phyloP scores from a whole-genome alignment of 805 yeast genomes.

The Pichia nanzhaoensis region DNA sequence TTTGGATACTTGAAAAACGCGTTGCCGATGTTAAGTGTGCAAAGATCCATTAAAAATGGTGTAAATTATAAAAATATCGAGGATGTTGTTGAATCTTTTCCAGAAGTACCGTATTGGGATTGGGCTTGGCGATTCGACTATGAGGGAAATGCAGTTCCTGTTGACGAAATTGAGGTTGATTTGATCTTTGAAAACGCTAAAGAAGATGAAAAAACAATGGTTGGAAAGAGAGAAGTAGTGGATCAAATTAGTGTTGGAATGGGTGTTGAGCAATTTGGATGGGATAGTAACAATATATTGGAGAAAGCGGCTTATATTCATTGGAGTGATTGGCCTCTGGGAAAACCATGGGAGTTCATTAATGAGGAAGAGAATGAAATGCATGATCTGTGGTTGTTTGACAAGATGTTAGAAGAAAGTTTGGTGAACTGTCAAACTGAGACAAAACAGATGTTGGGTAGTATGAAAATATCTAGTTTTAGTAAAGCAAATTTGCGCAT shows the following conservation, averaged over 20 bases:
- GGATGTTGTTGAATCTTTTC: slow-evolving; percentile 10
- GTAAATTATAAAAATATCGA: slow-evolving; percentile 6
- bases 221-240: slow-evolving; percentile 1
- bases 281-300: slow-evolving; percentile 30
- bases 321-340: slow-evolving; percentile 59
- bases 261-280: slow-evolving; percentile 22
- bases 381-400: slow-evolving; percentile 7
- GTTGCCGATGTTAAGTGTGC: slow-evolving; percentile 12
- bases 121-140: slow-evolving; percentile 16
- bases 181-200: not conserved
- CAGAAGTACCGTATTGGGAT: slow-evolving; percentile 14
- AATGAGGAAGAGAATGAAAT: not conserved
- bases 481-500: slow-evolving; percentile 1
- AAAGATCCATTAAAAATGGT: slow-evolving; percentile 5
- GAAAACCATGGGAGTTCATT: slow-evolving; percentile 56
- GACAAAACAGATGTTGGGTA: not conserved
- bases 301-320: slow-evolving; percentile 41
- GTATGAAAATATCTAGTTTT: not conserved
- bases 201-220: not conserved
- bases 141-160: slow-evolving; percentile 1
- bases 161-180: not conserved
- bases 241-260: slow-evolving; percentile 11
- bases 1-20: slow-evolving; percentile 22
- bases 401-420: slow-evolving; percentile 12
- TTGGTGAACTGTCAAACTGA: slow-evolving; percentile 7